A percentile compares a stretch with the other conserved stretches of the same genome.
These are phyloP conservation scores for Curvularia sp. DNA, from an alignment of 2,329 filamentous ascomycete species.

Conservation along the genomic window DNA sequence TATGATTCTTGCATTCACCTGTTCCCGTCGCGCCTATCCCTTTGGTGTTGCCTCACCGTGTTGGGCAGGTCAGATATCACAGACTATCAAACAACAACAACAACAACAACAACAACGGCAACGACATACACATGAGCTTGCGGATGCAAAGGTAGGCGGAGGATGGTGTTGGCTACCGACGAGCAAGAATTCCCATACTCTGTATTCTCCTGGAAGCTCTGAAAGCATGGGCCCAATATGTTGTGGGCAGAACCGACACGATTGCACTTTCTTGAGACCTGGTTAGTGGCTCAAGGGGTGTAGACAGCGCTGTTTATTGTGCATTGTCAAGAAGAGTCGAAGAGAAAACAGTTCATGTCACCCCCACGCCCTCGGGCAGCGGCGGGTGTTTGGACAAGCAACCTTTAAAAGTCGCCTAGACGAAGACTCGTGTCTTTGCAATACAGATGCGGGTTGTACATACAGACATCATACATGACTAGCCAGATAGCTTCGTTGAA, in stretches of 20 bases:
- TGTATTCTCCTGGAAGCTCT: not conserved
- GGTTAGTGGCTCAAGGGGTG: conserved; percentile 31
- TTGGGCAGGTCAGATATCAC: not conserved
- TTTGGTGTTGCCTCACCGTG: not conserved
- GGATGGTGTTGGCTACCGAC: not conserved
- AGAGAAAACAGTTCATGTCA: conserved; percentile 30
- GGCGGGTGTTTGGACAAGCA: conserved; percentile 29
- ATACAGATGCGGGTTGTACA: conserved; percentile 49
- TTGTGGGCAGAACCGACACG: conserved; percentile 13
- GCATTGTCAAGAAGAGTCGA: conserved; percentile 25
- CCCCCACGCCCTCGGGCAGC: conserved; percentile 27
- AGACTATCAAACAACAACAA: not conserved
- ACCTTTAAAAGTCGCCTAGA: conserved; percentile 45
- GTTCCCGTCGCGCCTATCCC: not conserved
- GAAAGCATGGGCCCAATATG: not conserved
- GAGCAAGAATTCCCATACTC: no score
- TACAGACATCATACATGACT: not conserved
- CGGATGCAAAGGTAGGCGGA: not conserved
- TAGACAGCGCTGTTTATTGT: conserved; percentile 20
- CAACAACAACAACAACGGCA: not conserved
- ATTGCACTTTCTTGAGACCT: conserved; percentile 28
- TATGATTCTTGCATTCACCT: not conserved
- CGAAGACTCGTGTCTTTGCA: conserved; percentile 45
- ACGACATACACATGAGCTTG: no score
- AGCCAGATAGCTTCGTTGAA: not conserved